These are phyloP conservation scores for Hypoxylon rickii DNA, from an alignment of 495 filamentous ascomycete species.

Conservation along the genomic window DNA sequence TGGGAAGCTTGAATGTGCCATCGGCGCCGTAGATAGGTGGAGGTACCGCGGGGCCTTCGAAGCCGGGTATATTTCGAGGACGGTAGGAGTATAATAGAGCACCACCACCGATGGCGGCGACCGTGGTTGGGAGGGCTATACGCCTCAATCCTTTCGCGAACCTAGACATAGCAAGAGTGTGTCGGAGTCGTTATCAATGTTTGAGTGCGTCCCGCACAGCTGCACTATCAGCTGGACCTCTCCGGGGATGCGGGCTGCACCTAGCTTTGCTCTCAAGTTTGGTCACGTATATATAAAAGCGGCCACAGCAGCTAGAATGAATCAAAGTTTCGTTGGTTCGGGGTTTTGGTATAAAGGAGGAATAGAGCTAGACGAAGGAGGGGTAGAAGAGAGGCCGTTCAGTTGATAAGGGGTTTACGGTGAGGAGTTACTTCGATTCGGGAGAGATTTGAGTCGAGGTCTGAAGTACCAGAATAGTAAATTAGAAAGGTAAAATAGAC, in stretches of 20 bases:
- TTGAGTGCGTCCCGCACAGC: not conserved
- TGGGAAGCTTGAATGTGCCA: slow-evolving; percentile 77
- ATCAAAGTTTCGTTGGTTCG: not conserved
- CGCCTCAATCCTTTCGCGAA: slow-evolving; percentile 41
- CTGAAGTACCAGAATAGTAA: not conserved
- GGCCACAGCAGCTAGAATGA: slow-evolving; percentile 9
- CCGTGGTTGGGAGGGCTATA: slow-evolving; percentile 43
- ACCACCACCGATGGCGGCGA: slow-evolving; percentile 51
- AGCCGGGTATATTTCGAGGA: slow-evolving; percentile 84
- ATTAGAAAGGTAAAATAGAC: not conserved
- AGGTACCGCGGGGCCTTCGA: slow-evolving; percentile 76
- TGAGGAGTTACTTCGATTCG: slow-evolving; percentile 12
- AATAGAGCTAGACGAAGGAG: not conserved
- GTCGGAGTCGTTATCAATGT: not conserved
- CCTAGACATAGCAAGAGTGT: slow-evolving; percentile 32
- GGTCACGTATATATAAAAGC: slow-evolving; percentile 4
- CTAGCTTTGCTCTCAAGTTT: slow-evolving; percentile 4
- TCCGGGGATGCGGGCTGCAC: slow-evolving; percentile 2
- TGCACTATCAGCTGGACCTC: slow-evolving; percentile 3
- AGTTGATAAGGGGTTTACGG: slow-evolving; percentile 9
- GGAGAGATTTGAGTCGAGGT: slow-evolving; percentile 5
- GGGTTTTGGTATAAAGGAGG: not conserved
- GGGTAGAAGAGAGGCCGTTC: slow-evolving; percentile 3
- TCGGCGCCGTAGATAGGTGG: slow-evolving; percentile 79
- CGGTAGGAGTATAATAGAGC: slow-evolving; percentile 79